Conservation (phyloP, 345 rosid genomes). For the Dimocarpus longan region DNA sequence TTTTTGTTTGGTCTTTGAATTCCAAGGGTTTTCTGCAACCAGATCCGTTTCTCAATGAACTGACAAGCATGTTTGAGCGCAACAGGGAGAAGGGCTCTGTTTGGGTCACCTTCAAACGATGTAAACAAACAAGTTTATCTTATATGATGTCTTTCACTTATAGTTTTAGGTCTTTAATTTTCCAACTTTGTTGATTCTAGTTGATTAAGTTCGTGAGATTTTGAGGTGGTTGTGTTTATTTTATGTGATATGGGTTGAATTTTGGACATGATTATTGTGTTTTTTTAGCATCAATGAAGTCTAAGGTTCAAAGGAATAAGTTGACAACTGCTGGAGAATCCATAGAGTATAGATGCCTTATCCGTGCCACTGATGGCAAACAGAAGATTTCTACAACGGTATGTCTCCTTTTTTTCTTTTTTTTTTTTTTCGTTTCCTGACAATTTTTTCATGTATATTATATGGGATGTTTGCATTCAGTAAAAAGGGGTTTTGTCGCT, state of each 20-base stretch:
- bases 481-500: not conserved
- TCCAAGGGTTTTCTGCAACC: constrained; percentile 70
- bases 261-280: constrained; percentile 1
- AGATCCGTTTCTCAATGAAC: constrained; percentile 91
- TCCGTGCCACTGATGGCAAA: constrained; percentile 89
- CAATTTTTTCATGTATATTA: not conserved
- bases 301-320: constrained; percentile 78
- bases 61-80: constrained; percentile 84
- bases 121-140: constrained; percentile 35
- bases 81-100: constrained; percentile 81
- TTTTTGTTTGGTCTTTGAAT: not conserved
- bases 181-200: not conserved
- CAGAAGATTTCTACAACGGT: constrained; percentile 85
- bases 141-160: not conserved
- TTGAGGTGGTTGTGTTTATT: not conserved
- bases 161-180: not conserved
- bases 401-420: constrained; percentile 14
- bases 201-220: not conserved
- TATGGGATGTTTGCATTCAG: not conserved
- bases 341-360: constrained; percentile 80
- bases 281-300: constrained; percentile 71
- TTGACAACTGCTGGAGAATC: constrained; percentile 56
- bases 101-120: constrained; percentile 95
- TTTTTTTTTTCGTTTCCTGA: not conserved
- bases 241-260: not conserved